Percentiles rank a stretch among this genome's conserved stretches.
These are phyloP conservation scores for Solanum pimpinellifolium DNA, from an alignment of 257 asterid species.

Conservation along the genomic window DNA sequence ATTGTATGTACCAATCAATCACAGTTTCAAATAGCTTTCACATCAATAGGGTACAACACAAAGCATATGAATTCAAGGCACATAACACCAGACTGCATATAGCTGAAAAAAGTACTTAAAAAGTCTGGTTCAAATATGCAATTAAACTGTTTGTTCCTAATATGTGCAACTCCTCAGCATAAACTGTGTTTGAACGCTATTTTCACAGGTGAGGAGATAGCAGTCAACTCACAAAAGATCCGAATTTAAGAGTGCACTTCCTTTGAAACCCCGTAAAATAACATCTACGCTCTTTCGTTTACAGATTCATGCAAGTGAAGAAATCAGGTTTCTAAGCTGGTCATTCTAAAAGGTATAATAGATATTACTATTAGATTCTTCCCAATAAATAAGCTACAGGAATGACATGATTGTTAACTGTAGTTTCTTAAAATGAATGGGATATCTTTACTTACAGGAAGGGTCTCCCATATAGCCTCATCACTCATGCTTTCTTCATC, in stretches of 20 bases:
- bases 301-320: background rate
- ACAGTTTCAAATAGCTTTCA: background rate
- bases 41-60: background rate
- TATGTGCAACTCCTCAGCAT: background rate
- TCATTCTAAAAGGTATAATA: background rate
- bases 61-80: background rate
- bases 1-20: background rate
- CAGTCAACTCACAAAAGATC: background rate
- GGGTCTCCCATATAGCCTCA: slow-evolving; percentile 96
- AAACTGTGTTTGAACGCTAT: background rate
- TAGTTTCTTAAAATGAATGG: background rate
- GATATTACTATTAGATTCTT: background rate
- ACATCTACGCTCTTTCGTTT: background rate
- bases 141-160: background rate
- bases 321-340: background rate
- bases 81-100: background rate
- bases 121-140: background rate
- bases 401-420: background rate
- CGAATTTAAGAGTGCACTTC: background rate
- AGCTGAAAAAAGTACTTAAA: background rate
- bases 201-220: background rate
- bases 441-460: slow-evolving; percentile 64
- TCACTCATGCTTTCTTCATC: slow-evolving; percentile 82
- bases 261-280: background rate
- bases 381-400: background rate